phyloP scores from a whole-genome alignment of 2,329 filamentous ascomycete species.

The Aspergillus felis region DNA sequence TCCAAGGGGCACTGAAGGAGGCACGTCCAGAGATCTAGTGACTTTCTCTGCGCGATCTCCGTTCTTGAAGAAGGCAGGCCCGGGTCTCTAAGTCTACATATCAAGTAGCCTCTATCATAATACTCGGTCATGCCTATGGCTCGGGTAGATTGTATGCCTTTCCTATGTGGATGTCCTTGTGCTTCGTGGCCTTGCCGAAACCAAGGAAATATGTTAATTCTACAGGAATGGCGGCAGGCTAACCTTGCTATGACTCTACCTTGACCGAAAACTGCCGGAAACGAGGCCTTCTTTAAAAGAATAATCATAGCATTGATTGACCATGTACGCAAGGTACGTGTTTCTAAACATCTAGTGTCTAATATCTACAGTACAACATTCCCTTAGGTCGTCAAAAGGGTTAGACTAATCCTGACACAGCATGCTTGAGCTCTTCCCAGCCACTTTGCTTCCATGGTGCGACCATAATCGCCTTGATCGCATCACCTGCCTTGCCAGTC shows the following conservation, averaged over 20 bases:
- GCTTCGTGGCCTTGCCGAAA: not conserved
- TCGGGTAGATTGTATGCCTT: not conserved
- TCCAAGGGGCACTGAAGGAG: not conserved
- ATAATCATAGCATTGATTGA: not conserved
- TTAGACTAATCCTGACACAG: constrained; percentile 22
- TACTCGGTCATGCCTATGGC: not conserved
- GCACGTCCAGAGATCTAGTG: not conserved
- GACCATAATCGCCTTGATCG: constrained; percentile 71
- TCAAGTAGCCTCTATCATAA: not conserved
- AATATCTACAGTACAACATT: not conserved
- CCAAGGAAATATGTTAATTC: no score
- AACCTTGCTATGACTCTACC: not conserved
- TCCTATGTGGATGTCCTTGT: not conserved
- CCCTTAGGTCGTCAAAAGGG: not conserved
- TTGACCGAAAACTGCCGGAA: not conserved
- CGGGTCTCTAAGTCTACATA: not conserved
- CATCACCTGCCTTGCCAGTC: constrained; percentile 67
- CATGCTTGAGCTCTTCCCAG: constrained; percentile 53
- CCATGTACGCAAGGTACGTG: not conserved
- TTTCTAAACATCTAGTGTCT: not conserved
- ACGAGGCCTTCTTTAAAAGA: not conserved
- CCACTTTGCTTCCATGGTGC: constrained; percentile 71
- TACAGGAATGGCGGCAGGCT: no score
- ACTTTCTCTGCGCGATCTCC: not conserved
- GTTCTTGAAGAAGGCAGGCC: not conserved